Base-by-base conservation (phyloP, 345 rosid species). In the Arabis alpina region DNA sequence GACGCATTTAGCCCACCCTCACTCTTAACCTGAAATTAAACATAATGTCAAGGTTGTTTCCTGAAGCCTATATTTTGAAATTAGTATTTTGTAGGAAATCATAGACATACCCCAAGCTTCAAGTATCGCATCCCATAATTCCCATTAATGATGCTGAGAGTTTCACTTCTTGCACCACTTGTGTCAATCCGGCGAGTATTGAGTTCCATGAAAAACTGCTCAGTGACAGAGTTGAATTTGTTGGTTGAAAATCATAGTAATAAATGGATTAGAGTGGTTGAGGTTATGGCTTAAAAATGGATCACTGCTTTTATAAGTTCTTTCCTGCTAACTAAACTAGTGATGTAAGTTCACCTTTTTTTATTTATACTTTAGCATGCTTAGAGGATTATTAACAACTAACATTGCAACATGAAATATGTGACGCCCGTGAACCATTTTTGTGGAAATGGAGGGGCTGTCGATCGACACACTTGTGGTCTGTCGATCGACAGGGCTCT, bases 71-170 rank as follows among this genome's bases (percentile, higher is more conserved):
- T 53, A 16, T 34, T n/a, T n/a, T n/a, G n/a, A n/a, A n/a, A n/a
- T n/a, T n/a, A n/a, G n/a, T n/a, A n/a, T n/a, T 28, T 62, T 61
- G 23, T n/a, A 44, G 25, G 74, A 74, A 27, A 76, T 55, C 61
- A 16, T 65, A 70, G 56, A 78, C 88, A 73, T 85, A 93, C 97
- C 93, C 97, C 96, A 61, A 93, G 96, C 78, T 89, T 91, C 65
- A 94, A 81, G 85, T 94, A 94, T 54, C 98, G 98, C 99, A 94
- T n/a, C n/a, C n/a, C n/a, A n/a, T n/a, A n/a, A n/a, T n/a, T 89
- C 66, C 99, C 98, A 83, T 91, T 94, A 56, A 94, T 91, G 66
- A 94, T 88, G 70, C 96, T 89, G 24, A 94, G 92, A 61, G 93
- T 84, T 78, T 91, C 99, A 80, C 95, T 89, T 80, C 98, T 87